Percentiles rank a stretch among this genome's conserved stretches.
Evolutionary conservation across 352 stramenopile species (phyloP).

Genomic region (Thalassiosira livingstoniorum): DNA sequence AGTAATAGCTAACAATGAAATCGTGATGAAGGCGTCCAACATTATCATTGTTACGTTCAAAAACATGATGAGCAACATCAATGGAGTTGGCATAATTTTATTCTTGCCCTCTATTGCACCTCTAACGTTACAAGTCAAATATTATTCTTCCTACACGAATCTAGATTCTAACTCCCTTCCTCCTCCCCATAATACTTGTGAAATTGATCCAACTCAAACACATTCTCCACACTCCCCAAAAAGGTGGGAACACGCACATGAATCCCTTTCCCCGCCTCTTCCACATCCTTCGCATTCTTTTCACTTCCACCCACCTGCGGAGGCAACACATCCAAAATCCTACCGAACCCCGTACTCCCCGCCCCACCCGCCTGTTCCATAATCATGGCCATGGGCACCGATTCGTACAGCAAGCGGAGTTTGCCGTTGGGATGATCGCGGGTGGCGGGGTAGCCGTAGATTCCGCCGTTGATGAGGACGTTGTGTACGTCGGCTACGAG

Average conservation of each 20-base stretch:
- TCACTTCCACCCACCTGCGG: conserved; percentile 55
- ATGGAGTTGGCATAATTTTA: too few species aligned
- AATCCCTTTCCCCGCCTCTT: conserved; percentile 82
- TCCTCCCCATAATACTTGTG: conserved; percentile 63
- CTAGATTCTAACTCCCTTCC: too few species aligned
- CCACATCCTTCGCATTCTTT: not conserved
- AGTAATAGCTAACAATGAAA: too few species aligned
- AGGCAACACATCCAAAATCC: conserved; percentile 94
- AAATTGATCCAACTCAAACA: conserved; percentile 87
- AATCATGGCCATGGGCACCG: conserved; percentile 98
- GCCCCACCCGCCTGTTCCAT: conserved; percentile 94
- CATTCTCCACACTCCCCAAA: conserved; percentile 90
- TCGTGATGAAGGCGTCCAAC: too few species aligned
- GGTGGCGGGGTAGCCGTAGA: conserved; percentile 96
- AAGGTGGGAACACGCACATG: conserved; percentile 97
- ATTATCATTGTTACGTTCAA: too few species aligned
- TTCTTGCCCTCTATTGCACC: too few species aligned
- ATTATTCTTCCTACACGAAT: too few species aligned
- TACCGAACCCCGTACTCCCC: conserved; percentile 90
- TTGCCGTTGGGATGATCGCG: conserved; percentile 90
- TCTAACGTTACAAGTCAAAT: too few species aligned
- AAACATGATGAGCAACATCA: too few species aligned
- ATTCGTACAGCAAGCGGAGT: conserved; percentile 98
- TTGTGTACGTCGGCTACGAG: conserved; percentile 98
- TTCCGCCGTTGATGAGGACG: conserved; percentile 96